A percentile compares a stretch with the other conserved stretches of the same genome.
Evolutionary conservation across 768 basidiomycete species (phyloP).

Genomic region (Albatrellus ellisii): DNA sequence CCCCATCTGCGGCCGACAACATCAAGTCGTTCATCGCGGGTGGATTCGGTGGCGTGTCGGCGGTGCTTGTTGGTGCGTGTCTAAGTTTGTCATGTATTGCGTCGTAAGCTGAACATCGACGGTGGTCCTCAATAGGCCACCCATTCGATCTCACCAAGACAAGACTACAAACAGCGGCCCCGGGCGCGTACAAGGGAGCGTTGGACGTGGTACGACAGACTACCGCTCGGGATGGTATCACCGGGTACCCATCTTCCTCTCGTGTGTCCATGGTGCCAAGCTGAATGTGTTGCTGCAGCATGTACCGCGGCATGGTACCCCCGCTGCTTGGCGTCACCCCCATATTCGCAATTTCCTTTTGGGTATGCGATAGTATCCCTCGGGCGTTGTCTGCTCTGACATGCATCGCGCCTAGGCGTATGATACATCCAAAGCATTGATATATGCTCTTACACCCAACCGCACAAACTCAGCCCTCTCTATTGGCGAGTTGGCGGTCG

Average conservation of each 20-base stretch:
- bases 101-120: no score
- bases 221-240: constrained; percentile 79
- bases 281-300: constrained; percentile 24
- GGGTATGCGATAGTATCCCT: constrained; percentile 65
- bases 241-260: constrained; percentile 42
- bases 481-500: constrained; percentile 71
- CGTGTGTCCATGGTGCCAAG: background rate
- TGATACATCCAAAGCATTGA: constrained; percentile 82
- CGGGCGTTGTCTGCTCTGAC: background rate
- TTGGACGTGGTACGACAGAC: constrained; percentile 89
- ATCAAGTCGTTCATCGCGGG: constrained; percentile 87
- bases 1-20: constrained; percentile 23
- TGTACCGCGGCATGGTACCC: constrained; percentile 90
- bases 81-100: background rate
- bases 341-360: constrained; percentile 96
- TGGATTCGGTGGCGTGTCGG: constrained; percentile 80
- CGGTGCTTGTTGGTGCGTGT: constrained; percentile 78
- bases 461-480: constrained; percentile 51
- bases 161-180: constrained; percentile 84
- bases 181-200: constrained; percentile 84
- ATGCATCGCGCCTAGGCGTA: constrained; percentile 51
- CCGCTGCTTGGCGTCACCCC: constrained; percentile 92
- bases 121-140: constrained; percentile 46
- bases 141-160: constrained; percentile 97
- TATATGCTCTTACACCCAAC: constrained; percentile 67